These are phyloP conservation scores for Mycena polygramma DNA, from an alignment of 768 basidiomycete genomes.

Conservation along the genomic window DNA sequence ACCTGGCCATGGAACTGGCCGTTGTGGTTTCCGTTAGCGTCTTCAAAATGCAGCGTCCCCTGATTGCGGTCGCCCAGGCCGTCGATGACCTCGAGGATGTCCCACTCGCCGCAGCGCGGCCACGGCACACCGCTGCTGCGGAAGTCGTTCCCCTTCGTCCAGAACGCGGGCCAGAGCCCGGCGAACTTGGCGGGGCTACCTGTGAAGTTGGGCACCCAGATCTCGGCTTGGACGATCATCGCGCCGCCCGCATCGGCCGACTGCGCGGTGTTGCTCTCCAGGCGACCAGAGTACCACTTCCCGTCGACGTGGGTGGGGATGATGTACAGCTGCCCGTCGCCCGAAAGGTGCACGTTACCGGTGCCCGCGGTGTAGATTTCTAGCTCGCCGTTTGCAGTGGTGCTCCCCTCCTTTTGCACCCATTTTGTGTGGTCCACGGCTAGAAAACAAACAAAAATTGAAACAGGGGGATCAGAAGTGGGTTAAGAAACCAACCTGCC, in stretches of 20 bases:
- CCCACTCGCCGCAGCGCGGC: background rate
- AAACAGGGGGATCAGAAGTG: no score
- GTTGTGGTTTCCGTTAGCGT: background rate
- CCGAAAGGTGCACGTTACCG: background rate
- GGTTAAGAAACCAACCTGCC: background rate
- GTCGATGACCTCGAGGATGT: background rate
- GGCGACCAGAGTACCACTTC: background rate
- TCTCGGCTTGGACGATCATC: background rate
- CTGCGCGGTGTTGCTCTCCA: background rate
- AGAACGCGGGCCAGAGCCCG: background rate
- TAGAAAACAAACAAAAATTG: no score
- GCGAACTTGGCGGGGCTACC: background rate
- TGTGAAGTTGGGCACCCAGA: background rate
- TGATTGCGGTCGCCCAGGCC: background rate
- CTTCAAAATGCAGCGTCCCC: background rate
- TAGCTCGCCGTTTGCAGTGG: background rate
- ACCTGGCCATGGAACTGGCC: background rate
- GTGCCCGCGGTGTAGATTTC: background rate
- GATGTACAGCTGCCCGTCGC: background rate
- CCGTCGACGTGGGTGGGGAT: background rate
- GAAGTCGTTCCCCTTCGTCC: background rate
- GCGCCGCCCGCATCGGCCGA: background rate
- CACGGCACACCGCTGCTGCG: background rate
- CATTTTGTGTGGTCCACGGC: background rate
- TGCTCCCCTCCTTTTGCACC: background rate